These are phyloP conservation scores for Phytophthora cajani DNA, from an alignment of 352 stramenopile species.

Conservation along the genomic window DNA sequence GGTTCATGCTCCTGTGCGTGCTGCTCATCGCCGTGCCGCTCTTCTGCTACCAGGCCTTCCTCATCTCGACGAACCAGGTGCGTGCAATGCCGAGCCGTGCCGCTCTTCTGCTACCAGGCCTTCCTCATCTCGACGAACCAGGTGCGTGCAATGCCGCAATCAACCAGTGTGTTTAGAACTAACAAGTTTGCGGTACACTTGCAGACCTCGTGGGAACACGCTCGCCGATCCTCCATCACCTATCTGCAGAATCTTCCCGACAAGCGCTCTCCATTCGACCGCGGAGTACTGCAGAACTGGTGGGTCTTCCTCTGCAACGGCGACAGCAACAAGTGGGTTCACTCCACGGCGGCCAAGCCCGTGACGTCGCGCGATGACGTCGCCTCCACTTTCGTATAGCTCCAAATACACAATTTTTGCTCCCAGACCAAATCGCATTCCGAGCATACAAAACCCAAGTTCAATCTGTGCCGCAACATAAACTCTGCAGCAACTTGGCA, in stretches of 20 bases:
- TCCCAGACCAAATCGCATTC: slow-evolving; percentile 24
- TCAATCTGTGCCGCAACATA: neutral
- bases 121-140: slow-evolving; percentile 79
- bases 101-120: slow-evolving; percentile 71
- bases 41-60: slow-evolving; percentile 71
- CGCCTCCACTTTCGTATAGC: slow-evolving; percentile 28
- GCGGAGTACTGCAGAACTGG: slow-evolving; percentile 66
- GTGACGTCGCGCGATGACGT: slow-evolving; percentile 24
- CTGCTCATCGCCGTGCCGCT: slow-evolving; percentile 68
- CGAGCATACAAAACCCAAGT: slow-evolving; percentile 9
- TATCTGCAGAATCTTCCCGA: slow-evolving; percentile 70
- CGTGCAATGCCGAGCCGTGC: slow-evolving; percentile 26
- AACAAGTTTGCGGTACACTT: neutral
- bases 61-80: slow-evolving; percentile 73
- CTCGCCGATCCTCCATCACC: slow-evolving; percentile 70
- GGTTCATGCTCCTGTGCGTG: slow-evolving; percentile 62
- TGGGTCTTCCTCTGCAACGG: slow-evolving; percentile 55
- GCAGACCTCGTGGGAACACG: slow-evolving; percentile 84
- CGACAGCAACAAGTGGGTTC: slow-evolving; percentile 72
- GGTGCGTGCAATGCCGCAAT: slow-evolving; percentile 9
- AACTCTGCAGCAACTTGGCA: slow-evolving; percentile 15
- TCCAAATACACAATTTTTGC: slow-evolving; percentile 19
- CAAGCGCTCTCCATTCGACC: slow-evolving; percentile 71
- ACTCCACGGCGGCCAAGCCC: slow-evolving; percentile 41
- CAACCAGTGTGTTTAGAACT: too few relatives aligned